A percentile compares a stretch with the other conserved stretches of the same genome.
Conservation (phyloP, 805 yeast species). For the Metschnikowia hibisci region DNA sequence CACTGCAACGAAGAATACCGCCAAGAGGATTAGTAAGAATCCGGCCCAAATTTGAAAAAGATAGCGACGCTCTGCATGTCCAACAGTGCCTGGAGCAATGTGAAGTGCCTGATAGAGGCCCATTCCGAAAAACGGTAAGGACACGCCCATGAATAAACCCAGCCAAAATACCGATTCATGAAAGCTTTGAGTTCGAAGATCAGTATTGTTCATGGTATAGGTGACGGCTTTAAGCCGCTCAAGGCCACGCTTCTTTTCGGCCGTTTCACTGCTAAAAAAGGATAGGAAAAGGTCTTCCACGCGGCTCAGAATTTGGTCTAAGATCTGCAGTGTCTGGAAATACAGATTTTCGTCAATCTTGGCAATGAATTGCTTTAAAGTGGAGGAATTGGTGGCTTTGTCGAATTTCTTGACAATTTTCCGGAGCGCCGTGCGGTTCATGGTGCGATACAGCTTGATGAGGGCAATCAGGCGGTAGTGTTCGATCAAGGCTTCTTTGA, state of each 20-base stretch:
- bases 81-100: slow-evolving; percentile 24
- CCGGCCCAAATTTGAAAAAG: slow-evolving; percentile 93
- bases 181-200: slow-evolving; percentile 24
- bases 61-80: slow-evolving; percentile 52
- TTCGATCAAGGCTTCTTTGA: slow-evolving; percentile 66
- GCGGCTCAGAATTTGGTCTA: slow-evolving; percentile 59
- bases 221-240: slow-evolving; percentile 55
- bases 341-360: slow-evolving; percentile 50
- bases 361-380: slow-evolving; percentile 49
- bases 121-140: slow-evolving; percentile 62
- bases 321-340: slow-evolving; percentile 57
- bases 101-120: slow-evolving; percentile 53
- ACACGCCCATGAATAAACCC: slow-evolving; percentile 68
- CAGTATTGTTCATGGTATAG: slow-evolving; percentile 33
- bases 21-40: slow-evolving; percentile 61
- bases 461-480: slow-evolving; percentile 71
- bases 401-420: slow-evolving; percentile 90
- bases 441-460: slow-evolving; percentile 61
- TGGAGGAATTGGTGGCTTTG: slow-evolving; percentile 52
- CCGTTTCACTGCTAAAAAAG: slow-evolving; percentile 51
- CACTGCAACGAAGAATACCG: slow-evolving; percentile 59
- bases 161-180: slow-evolving; percentile 52
- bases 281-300: slow-evolving; percentile 66
- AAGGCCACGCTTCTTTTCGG: slow-evolving; percentile 62
- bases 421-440: slow-evolving; percentile 85